A percentile compares a stretch with the other conserved stretches of the same genome.
These are phyloP conservation scores for Willaertia magna DNA, from an alignment of 208 protist species.

Conservation along the genomic window DNA sequence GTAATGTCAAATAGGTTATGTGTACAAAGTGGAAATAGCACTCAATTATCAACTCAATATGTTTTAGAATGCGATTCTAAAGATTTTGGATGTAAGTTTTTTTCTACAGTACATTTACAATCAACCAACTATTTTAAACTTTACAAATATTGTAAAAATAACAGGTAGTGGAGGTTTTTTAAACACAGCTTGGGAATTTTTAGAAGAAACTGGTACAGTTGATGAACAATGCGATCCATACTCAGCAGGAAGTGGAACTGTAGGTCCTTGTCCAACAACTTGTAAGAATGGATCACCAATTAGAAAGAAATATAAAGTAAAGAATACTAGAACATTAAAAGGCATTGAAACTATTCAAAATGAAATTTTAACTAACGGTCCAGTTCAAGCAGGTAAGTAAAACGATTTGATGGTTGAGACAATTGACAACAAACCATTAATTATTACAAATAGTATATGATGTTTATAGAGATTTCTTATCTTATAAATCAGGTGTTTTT, in stretches of 20 bases:
- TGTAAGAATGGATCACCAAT: background rate
- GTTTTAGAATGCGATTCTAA: too few species aligned
- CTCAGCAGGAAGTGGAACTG: background rate
- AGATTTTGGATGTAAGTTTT: too few species aligned
- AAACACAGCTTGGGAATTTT: background rate
- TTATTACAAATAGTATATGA: background rate
- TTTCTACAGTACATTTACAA: too few species aligned
- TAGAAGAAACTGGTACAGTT: background rate
- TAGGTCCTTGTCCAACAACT: background rate
- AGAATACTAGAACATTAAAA: background rate
- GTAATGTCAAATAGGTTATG: too few species aligned
- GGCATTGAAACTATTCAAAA: conserved; percentile 37
- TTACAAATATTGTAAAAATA: too few species aligned
- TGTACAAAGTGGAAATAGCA: too few species aligned
- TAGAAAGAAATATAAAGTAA: background rate
- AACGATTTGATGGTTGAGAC: too few species aligned
- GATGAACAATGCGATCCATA: background rate
- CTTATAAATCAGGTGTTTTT: background rate
- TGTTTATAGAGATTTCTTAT: background rate
- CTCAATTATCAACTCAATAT: too few species aligned
- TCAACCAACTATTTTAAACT: too few species aligned
- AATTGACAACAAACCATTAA: too few species aligned
- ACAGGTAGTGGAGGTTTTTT: background rate
- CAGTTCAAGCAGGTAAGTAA: conserved; percentile 62
- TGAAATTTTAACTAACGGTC: conserved; percentile 61